A percentile compares a stretch with the other conserved stretches of the same genome.
Evolutionary conservation across 2,329 filamentous ascomycete genomes (phyloP).

Genomic region (Pseudogymnoascus sp.): DNA sequence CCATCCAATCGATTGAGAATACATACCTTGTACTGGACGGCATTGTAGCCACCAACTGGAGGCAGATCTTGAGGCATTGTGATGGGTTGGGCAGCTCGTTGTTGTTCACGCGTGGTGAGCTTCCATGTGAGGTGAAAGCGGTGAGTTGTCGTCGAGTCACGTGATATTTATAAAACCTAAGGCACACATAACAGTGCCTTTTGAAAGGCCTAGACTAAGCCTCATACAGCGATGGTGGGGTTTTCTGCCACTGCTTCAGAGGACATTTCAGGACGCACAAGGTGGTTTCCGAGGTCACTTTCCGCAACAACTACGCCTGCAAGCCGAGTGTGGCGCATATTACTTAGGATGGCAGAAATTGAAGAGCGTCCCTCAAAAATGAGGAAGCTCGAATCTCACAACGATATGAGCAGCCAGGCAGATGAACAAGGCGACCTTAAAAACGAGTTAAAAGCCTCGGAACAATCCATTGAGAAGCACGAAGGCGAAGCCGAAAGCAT

Average conservation of each 20-base stretch:
- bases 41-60: slow-evolving; percentile 85
- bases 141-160: neutral
- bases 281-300: neutral
- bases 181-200: slow-evolving; percentile 1
- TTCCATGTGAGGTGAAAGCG: slow-evolving; percentile 5
- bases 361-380: slow-evolving; percentile 27
- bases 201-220: neutral
- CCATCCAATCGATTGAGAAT: neutral
- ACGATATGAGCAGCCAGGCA: neutral
- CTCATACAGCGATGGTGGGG: neutral
- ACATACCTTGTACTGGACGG: slow-evolving; percentile 91
- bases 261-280: neutral
- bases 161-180: neutral
- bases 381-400: slow-evolving; percentile 18
- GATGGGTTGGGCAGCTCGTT: slow-evolving; percentile 23
- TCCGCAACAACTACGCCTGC: neutral
- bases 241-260: slow-evolving; percentile 5
- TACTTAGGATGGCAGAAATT: slow-evolving; percentile 21
- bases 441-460: slow-evolving; percentile 6
- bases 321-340: neutral
- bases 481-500: neutral
- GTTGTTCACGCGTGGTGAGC: neutral
- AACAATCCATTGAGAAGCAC: neutral
- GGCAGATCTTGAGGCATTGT: slow-evolving; percentile 97
- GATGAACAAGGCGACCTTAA: neutral